Percentiles rank a stretch among this genome's conserved stretches.
Conservation (phyloP, 2,329 filamentous ascomycete species). For the Coleophoma crateriformis region DNA sequence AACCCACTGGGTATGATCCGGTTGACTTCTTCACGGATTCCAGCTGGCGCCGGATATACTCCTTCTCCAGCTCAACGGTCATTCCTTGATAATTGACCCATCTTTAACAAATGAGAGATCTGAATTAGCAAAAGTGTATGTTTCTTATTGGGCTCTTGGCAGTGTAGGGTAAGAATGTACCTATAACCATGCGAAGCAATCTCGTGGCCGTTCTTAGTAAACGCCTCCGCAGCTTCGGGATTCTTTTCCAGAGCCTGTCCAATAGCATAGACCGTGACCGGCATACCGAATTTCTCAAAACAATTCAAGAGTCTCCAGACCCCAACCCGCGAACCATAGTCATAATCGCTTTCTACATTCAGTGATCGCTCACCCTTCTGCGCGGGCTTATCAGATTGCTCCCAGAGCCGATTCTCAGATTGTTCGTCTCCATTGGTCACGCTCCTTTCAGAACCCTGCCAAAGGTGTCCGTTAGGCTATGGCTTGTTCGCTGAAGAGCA, state of each 20-base stretch:
- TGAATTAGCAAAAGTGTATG: neutral
- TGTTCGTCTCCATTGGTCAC: conserved; percentile 26
- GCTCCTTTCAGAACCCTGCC: conserved; percentile 20
- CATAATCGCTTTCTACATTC: conserved; percentile 20
- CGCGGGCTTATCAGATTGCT: conserved; percentile 1
- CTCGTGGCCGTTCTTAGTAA: conserved; percentile 25
- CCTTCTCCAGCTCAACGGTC: conserved; percentile 26
- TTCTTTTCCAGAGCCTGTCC: conserved; percentile 30
- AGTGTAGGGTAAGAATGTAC: neutral
- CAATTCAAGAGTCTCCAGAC: conserved; percentile 31
- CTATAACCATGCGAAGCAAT: conserved; percentile 30
- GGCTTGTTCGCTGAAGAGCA: neutral
- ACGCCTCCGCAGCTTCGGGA: conserved; percentile 27
- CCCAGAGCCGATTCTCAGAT: conserved; percentile 6
- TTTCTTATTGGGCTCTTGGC: neutral
- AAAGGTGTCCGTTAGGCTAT: neutral
- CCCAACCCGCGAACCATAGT: conserved; percentile 25
- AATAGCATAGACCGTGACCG: conserved; percentile 32
- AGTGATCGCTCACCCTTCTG: conserved; percentile 8
- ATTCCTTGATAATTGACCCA: conserved; percentile 34
- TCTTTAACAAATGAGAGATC: conserved; percentile 7
- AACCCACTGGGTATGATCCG: conserved; percentile 24
- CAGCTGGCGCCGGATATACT: conserved; percentile 28
- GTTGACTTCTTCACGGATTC: conserved; percentile 23
- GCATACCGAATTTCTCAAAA: conserved; percentile 31